phyloP scores from a whole-genome alignment of 2,329 filamentous ascomycete genomes.

The Botrytis fragariae region DNA sequence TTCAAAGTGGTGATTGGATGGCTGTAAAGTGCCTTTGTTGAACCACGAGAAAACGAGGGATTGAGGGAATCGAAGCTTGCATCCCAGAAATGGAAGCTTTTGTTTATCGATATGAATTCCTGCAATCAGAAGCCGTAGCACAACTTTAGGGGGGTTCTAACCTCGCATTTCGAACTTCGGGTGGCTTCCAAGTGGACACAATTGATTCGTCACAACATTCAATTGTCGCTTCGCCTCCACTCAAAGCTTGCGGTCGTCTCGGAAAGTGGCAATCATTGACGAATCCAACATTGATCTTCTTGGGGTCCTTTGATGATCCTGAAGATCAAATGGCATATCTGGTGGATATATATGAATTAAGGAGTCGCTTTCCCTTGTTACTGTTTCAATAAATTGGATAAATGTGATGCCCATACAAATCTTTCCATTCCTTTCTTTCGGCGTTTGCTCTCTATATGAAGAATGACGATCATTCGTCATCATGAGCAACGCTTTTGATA shows the following conservation, averaged over 20 bases:
- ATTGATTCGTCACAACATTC: not conserved
- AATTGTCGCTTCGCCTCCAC: constrained; percentile 3
- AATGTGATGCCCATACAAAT: not conserved
- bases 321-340: not conserved
- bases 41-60: not conserved
- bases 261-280: constrained; percentile 6
- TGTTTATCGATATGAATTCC: constrained; percentile 5
- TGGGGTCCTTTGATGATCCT: constrained; percentile 1
- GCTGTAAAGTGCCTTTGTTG: not conserved
- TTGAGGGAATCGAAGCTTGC: not conserved
- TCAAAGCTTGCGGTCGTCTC: not conserved
- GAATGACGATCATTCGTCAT: constrained; percentile 4
- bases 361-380: not conserved
- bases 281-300: not conserved
- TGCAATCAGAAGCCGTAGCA: constrained; percentile 7
- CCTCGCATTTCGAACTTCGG: constrained; percentile 19
- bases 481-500: not conserved
- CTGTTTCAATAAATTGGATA: not conserved
- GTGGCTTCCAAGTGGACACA: not conserved
- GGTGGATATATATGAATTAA: not conserved
- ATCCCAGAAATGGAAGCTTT: constrained; percentile 1
- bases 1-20: not conserved
- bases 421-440: not conserved
- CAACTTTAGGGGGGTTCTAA: not conserved
- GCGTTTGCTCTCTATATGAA: not conserved